phyloP scores from a whole-genome alignment of 2,329 filamentous ascomycete species.

The Aspergillus sclerotialis region DNA sequence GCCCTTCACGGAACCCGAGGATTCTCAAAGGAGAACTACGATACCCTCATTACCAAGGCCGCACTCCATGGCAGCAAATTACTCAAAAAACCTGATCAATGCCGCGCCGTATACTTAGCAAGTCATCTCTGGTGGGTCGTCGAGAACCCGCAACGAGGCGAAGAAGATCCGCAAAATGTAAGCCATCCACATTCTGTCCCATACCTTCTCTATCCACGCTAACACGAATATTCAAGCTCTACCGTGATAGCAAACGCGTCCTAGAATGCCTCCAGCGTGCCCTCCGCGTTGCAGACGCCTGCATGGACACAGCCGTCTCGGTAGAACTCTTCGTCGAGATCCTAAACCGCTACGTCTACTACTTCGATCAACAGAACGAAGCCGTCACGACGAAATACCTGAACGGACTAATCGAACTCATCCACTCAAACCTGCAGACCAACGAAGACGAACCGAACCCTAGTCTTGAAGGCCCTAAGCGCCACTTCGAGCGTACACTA shows the following conservation, averaged over 20 bases:
- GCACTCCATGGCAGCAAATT: slow-evolving; percentile 95
- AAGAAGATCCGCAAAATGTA: slow-evolving; percentile 75
- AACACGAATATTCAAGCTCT: too few relatives aligned
- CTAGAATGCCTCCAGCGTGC: slow-evolving; percentile 94
- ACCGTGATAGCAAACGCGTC: slow-evolving; percentile 94
- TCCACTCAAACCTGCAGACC: slow-evolving; percentile 88
- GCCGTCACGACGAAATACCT: slow-evolving; percentile 97
- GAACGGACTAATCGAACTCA: slow-evolving; percentile 95
- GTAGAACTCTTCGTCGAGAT: slow-evolving; percentile 99
- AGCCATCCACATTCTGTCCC: slow-evolving; percentile 31
- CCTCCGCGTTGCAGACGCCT: slow-evolving; percentile 91
- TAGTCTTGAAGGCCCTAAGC: slow-evolving; percentile 79
- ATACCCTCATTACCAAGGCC: slow-evolving; percentile 96
- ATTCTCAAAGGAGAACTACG: slow-evolving; percentile 96
- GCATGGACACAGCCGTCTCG: slow-evolving; percentile 96
- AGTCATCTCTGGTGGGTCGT: slow-evolving; percentile 98
- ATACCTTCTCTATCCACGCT: slow-evolving; percentile 19
- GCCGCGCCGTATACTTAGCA: slow-evolving; percentile 89
- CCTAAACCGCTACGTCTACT: slow-evolving; percentile 95
- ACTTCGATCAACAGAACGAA: slow-evolving; percentile 98
- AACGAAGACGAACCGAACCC: slow-evolving; percentile 61
- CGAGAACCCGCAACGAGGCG: slow-evolving; percentile 67
- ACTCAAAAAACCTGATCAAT: slow-evolving; percentile 96
- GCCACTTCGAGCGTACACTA: slow-evolving; percentile 89
- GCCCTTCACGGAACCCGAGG: slow-evolving; percentile 81